Evolutionary conservation across 495 filamentous ascomycete species (phyloP).

Genomic region (Acidomyces sp.): DNA sequence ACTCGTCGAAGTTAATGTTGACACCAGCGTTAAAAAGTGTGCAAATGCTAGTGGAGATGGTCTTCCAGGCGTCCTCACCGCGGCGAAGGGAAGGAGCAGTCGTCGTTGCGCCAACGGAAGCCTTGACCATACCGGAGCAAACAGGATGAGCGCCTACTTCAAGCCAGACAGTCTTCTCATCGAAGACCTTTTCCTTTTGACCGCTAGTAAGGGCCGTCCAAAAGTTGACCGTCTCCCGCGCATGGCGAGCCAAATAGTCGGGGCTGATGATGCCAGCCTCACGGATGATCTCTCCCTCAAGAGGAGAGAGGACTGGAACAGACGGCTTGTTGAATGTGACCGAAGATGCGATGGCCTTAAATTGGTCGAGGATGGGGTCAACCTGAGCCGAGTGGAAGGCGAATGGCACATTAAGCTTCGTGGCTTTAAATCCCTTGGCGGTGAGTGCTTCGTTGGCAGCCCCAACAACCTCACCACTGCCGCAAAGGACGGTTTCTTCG

Average conservation of each 20-base stretch:
- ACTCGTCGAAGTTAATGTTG: slow-evolving; percentile 36
- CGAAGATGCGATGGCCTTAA: slow-evolving; percentile 28
- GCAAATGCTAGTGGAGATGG: slow-evolving; percentile 30
- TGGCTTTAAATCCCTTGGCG: slow-evolving; percentile 39
- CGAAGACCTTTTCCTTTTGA: slow-evolving; percentile 29
- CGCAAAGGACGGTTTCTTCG: slow-evolving; percentile 35
- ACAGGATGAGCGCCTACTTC: slow-evolving; percentile 34
- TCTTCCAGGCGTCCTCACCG: slow-evolving; percentile 37
- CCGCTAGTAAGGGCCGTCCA: slow-evolving; percentile 29
- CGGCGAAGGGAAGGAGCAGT: slow-evolving; percentile 33
- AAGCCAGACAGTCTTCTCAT: slow-evolving; percentile 34
- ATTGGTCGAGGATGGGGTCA: slow-evolving; percentile 37
- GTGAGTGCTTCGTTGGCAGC: slow-evolving; percentile 26
- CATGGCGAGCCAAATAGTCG: slow-evolving; percentile 32
- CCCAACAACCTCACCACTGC: slow-evolving; percentile 26
- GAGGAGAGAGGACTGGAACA: slow-evolving; percentile 31
- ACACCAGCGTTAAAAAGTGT: slow-evolving; percentile 31
- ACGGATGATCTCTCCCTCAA: slow-evolving; percentile 31
- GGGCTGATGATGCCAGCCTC: slow-evolving; percentile 32
- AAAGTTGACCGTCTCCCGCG: slow-evolving; percentile 35
- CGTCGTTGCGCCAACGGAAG: slow-evolving; percentile 28
- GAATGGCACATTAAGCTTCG: slow-evolving; percentile 36
- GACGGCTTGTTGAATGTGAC: slow-evolving; percentile 33
- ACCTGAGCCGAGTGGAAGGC: slow-evolving; percentile 44
- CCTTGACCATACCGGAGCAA: slow-evolving; percentile 32